phyloP scores from a whole-genome alignment of 2,329 filamentous ascomycete species.

The Aspergillus calidoustus region DNA sequence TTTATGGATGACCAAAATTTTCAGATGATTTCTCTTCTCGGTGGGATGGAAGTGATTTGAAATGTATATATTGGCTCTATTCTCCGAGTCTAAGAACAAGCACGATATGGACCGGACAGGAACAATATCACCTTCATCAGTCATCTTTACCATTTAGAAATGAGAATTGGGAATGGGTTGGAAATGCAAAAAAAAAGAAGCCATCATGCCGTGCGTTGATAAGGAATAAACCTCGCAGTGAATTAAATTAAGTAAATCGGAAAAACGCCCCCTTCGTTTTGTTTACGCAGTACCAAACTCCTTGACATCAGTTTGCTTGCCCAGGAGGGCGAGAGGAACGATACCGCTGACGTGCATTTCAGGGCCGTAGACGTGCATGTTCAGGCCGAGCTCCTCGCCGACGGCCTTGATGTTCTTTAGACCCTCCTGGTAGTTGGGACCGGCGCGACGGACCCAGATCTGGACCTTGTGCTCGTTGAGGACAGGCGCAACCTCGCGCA shows the following conservation, averaged over 20 bases:
- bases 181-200: conserved; percentile 21
- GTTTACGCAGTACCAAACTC: conserved; percentile 57
- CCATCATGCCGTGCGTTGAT: conserved; percentile 47
- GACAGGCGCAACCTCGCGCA: conserved; percentile 83
- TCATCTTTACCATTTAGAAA: conserved; percentile 34
- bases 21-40: neutral
- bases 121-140: conserved; percentile 23
- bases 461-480: conserved; percentile 96
- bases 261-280: conserved; percentile 19
- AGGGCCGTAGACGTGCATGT: conserved; percentile 88
- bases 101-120: conserved; percentile 14
- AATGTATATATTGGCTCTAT: conserved; percentile 20
- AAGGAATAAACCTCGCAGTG: conserved; percentile 33
- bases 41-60: neutral
- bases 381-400: conserved; percentile 87
- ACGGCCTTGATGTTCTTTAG: conserved; percentile 99
- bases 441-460: conserved; percentile 91
- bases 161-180: conserved; percentile 32
- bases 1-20: neutral
- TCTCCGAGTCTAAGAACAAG: conserved; percentile 20
- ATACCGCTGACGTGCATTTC: conserved; percentile 94
- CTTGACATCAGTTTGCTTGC: conserved; percentile 65
- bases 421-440: conserved; percentile 99
- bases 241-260: conserved; percentile 32
- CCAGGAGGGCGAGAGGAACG: conserved; percentile 81